Percentiles rank a stretch among this genome's conserved stretches.
Conservation (phyloP, 2,329 filamentous ascomycete genomes). For the Bipolaris sorokiniana region DNA sequence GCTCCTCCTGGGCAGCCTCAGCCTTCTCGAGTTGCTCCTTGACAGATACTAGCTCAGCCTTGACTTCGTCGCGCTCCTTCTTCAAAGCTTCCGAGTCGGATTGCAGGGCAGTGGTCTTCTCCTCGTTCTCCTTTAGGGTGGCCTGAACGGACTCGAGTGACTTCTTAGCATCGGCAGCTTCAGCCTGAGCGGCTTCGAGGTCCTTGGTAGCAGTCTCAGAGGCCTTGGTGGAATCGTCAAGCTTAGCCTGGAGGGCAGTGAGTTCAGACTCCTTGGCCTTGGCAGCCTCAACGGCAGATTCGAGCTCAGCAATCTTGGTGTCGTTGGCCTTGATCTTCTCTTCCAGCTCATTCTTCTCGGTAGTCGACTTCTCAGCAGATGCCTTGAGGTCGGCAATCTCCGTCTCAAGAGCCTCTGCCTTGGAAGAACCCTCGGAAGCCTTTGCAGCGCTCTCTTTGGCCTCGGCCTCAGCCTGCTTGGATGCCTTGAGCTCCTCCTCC, state of each 20-base stretch:
- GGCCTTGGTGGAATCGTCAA: conserved; percentile 21
- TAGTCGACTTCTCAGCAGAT: conserved; percentile 26
- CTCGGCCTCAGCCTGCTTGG: conserved; percentile 24
- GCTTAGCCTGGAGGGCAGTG: conserved; percentile 26
- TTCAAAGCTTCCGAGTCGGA: conserved; percentile 25
- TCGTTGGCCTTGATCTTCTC: conserved; percentile 35
- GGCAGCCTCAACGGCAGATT: conserved; percentile 24
- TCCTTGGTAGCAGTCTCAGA: conserved; percentile 22
- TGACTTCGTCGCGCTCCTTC: conserved; percentile 27
- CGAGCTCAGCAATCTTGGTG: conserved; percentile 31
- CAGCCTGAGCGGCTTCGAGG: conserved; percentile 27
- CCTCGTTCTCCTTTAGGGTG: conserved; percentile 22
- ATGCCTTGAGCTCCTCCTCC: conserved; percentile 29
- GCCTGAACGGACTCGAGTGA: conserved; percentile 19
- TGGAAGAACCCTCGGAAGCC: conserved; percentile 22
- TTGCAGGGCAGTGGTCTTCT: conserved; percentile 21
- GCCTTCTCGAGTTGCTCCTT: conserved; percentile 32
- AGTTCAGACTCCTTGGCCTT: conserved; percentile 26
- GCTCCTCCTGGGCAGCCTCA: conserved; percentile 22
- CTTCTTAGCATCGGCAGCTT: conserved; percentile 22
- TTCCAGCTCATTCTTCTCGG: conserved; percentile 30
- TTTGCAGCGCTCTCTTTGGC: conserved; percentile 26
- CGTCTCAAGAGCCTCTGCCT: conserved; percentile 22
- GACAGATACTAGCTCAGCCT: conserved; percentile 24
- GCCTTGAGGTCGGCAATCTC: conserved; percentile 34